These are phyloP conservation scores for Sambucus nigra DNA, from an alignment of 129 eudicot genomes.

Conservation along the genomic window DNA sequence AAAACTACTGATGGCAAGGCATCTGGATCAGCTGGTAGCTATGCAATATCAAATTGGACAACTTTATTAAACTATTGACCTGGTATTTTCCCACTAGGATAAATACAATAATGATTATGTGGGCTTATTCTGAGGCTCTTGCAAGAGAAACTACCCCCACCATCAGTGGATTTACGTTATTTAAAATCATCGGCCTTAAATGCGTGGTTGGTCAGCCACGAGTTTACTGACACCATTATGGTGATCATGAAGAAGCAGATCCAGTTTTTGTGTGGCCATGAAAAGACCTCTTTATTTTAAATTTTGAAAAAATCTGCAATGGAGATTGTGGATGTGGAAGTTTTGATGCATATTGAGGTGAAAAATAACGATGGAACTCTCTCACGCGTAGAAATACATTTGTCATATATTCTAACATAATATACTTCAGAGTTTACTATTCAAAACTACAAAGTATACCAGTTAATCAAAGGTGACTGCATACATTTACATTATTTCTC, in stretches of 20 bases:
- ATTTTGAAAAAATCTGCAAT: conserved; percentile 42
- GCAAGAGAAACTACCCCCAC: conserved; percentile 62
- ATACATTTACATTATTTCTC: too few species aligned
- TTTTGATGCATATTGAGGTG: conserved; percentile 44
- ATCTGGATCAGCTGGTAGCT: conserved; percentile 23
- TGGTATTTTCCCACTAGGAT: conserved; percentile 40
- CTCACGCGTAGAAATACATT: too few species aligned
- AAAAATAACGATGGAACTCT: conserved; percentile 37
- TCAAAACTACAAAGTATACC: too few species aligned
- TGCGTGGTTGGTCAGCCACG: conserved; percentile 57
- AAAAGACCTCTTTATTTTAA: conserved; percentile 42
- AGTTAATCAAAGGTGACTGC: too few species aligned
- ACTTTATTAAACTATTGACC: conserved; percentile 26
- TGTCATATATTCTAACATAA: too few species aligned
- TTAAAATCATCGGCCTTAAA: conserved; percentile 55
- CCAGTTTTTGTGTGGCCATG: conserved; percentile 54
- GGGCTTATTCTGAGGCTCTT: conserved; percentile 42
- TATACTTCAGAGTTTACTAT: too few species aligned
- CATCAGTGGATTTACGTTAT: conserved; percentile 52
- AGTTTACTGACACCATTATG: conserved; percentile 66
- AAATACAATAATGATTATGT: conserved; percentile 31
- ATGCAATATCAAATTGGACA: conserved; percentile 31
- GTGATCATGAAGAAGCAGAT: conserved; percentile 51
- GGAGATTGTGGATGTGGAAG: conserved; percentile 48
- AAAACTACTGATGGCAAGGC: conserved; percentile 11